phyloP scores from a whole-genome alignment of 2,329 filamentous ascomycete species.

The Teratosphaeriaceae sp. region DNA sequence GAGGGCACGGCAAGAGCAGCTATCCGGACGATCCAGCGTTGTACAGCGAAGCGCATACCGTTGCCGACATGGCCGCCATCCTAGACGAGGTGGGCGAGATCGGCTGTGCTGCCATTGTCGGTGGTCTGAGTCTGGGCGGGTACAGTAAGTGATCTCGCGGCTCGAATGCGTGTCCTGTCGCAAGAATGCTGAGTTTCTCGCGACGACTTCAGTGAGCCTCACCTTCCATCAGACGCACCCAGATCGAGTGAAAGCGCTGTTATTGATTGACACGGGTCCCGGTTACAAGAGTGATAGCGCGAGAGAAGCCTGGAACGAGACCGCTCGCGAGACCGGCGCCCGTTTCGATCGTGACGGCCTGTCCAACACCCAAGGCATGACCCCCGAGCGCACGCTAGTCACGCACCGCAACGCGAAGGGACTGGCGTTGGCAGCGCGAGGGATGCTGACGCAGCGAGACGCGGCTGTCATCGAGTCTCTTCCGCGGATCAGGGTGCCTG shows the following conservation, averaged over 20 bases:
- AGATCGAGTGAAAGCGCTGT: slow-evolving; percentile 15
- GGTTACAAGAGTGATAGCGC: slow-evolving; percentile 21
- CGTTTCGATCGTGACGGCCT: slow-evolving; percentile 19
- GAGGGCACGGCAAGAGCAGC: slow-evolving; percentile 19
- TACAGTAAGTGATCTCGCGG: too few species aligned
- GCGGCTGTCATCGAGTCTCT: slow-evolving; percentile 18
- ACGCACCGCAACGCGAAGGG: slow-evolving; percentile 20
- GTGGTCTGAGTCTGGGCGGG: slow-evolving; percentile 22
- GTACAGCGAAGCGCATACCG: slow-evolving; percentile 22
- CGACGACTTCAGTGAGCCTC: too few species aligned
- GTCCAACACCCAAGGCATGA: slow-evolving; percentile 2
- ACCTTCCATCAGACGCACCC: slow-evolving; percentile 21
- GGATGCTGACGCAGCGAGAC: slow-evolving; percentile 22
- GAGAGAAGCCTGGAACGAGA: slow-evolving; percentile 20
- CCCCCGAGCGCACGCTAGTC: slow-evolving; percentile 13
- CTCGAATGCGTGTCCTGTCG: too few species aligned
- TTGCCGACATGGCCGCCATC: slow-evolving; percentile 22
- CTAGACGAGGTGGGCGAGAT: slow-evolving; percentile 16
- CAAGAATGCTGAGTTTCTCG: too few species aligned
- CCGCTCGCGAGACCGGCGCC: slow-evolving; percentile 16
- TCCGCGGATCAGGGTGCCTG: slow-evolving; percentile 15
- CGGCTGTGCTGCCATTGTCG: slow-evolving; percentile 16
- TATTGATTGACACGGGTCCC: slow-evolving; percentile 26
- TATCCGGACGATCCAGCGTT: slow-evolving; percentile 16
- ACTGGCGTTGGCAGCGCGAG: slow-evolving; percentile 20